A percentile compares a stretch with the other conserved stretches of the same genome.
These are phyloP conservation scores for Phytophthora chlamydospora DNA, from an alignment of 352 stramenopile species.

Conservation along the genomic window DNA sequence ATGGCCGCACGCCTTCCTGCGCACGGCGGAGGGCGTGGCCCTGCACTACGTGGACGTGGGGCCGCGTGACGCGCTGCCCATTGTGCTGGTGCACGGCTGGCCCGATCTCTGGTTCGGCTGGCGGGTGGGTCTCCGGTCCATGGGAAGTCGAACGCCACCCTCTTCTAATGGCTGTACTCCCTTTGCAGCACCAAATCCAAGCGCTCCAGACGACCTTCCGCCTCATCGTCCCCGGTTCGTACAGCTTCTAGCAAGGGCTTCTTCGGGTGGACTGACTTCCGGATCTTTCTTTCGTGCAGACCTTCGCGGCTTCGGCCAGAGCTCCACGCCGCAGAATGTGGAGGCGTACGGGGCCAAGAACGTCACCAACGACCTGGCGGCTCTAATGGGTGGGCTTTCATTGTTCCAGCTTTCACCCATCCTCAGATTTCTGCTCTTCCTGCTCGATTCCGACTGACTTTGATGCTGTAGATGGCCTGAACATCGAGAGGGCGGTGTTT, in stretches of 20 bases:
- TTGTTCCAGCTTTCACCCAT: background rate
- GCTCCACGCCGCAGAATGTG: slow-evolving; percentile 51
- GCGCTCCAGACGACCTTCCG: slow-evolving; percentile 52
- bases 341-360: slow-evolving; percentile 67
- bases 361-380: slow-evolving; percentile 55
- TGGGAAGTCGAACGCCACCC: background rate
- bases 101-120: slow-evolving; percentile 77
- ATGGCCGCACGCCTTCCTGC: slow-evolving; percentile 39
- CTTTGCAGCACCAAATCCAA: slow-evolving; percentile 61
- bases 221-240: slow-evolving; percentile 55
- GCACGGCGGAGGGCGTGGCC: slow-evolving; percentile 33
- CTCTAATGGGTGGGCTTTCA: slow-evolving; percentile 44
- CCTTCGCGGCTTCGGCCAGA: slow-evolving; percentile 66
- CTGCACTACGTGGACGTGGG: slow-evolving; percentile 70
- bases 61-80: slow-evolving; percentile 45
- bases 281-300: slow-evolving; percentile 31
- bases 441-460: background rate
- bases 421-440: too few species aligned
- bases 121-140: slow-evolving; percentile 31
- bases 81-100: slow-evolving; percentile 80
- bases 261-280: background rate
- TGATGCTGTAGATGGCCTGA: slow-evolving; percentile 49
- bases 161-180: slow-evolving; percentile 9
- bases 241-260: background rate
- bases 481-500: slow-evolving; percentile 72